Percentiles rank a stretch among this genome's conserved stretches.
Conservation (phyloP, 129 eudicot species). For the Cynara cardunculus region DNA sequence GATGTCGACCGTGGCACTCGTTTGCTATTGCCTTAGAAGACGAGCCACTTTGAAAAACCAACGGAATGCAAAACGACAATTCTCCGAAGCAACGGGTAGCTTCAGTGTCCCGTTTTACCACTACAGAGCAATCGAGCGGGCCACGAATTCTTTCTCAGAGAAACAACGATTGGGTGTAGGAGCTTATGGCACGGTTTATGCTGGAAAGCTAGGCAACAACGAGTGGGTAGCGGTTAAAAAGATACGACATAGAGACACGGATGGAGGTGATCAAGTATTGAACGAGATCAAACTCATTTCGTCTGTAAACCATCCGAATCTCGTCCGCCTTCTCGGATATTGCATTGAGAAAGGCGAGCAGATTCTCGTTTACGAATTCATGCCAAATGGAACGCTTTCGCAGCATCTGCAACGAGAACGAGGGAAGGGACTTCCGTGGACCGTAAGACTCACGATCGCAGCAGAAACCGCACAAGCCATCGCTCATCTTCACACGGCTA, state of each 20-base stretch:
- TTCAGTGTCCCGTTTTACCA: conserved; percentile 56
- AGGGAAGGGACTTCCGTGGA: conserved; percentile 87
- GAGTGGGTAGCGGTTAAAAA: conserved; percentile 93
- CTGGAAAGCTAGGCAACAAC: conserved; percentile 75
- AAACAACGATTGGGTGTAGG: conserved; percentile 86
- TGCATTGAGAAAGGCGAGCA: conserved; percentile 89
- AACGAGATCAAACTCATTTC: conserved; percentile 94
- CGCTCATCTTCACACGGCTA: conserved; percentile 86
- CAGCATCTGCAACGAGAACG: conserved; percentile 86
- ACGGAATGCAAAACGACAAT: conserved; percentile 49
- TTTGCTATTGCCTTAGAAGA: conserved; percentile 47
- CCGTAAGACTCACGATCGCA: conserved; percentile 82
- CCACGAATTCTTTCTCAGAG: conserved; percentile 73
- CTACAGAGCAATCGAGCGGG: conserved; percentile 80
- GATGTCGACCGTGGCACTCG: conserved; percentile 42
- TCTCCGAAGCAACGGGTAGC: conserved; percentile 70
- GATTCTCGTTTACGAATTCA: conserved; percentile 84
- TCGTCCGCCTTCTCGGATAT: conserved; percentile 87
- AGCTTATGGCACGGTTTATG: conserved; percentile 95
- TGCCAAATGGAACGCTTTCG: conserved; percentile 90
- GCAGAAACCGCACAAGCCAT: conserved; percentile 87
- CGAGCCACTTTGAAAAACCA: conserved; percentile 44
- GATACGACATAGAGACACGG: conserved; percentile 56
- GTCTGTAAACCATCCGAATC: conserved; percentile 84
- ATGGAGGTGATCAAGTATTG: conserved; percentile 77